Evolutionary conservation across 192 early-diverging fungal species (phyloP).

Genomic region (Backusella morwellensis): DNA sequence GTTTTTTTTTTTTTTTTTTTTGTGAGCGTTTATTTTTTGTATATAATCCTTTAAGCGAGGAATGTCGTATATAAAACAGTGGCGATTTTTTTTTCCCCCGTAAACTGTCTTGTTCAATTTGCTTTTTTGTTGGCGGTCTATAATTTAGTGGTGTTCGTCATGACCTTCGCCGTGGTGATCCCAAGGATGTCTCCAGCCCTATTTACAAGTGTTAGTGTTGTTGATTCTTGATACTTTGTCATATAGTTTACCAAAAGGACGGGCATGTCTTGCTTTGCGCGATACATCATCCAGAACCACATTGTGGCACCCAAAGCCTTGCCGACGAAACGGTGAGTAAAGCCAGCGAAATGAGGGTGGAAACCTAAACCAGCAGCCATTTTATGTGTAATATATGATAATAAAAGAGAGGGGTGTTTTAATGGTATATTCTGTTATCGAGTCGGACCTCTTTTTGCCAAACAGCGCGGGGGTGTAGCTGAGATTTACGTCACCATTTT

Average conservation of each 20-base stretch:
- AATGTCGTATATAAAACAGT: neutral
- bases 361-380: constrained; percentile 46
- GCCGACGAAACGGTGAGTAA: constrained; percentile 53
- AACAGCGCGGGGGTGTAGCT: neutral
- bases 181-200: constrained; percentile 72
- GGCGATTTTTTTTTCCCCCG: neutral
- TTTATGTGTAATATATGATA: constrained; percentile 21
- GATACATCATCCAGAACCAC: constrained; percentile 89
- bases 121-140: neutral
- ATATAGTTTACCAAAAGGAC: constrained; percentile 55
- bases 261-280: constrained; percentile 71
- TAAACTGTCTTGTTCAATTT: neutral
- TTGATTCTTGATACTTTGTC: neutral
- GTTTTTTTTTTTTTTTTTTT: no score
- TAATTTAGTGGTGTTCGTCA: constrained; percentile 25
- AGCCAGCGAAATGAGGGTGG: constrained; percentile 48
- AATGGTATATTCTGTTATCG: neutral
- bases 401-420: neutral
- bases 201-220: constrained; percentile 9
- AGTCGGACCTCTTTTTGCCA: neutral
- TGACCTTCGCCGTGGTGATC: constrained; percentile 57
- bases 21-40: neutral
- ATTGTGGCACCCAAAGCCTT: constrained; percentile 69
- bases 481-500: neutral
- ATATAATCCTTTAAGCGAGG: neutral